phyloP scores from a whole-genome alignment of 495 filamentous ascomycete genomes.

The Neurospora africana region DNA sequence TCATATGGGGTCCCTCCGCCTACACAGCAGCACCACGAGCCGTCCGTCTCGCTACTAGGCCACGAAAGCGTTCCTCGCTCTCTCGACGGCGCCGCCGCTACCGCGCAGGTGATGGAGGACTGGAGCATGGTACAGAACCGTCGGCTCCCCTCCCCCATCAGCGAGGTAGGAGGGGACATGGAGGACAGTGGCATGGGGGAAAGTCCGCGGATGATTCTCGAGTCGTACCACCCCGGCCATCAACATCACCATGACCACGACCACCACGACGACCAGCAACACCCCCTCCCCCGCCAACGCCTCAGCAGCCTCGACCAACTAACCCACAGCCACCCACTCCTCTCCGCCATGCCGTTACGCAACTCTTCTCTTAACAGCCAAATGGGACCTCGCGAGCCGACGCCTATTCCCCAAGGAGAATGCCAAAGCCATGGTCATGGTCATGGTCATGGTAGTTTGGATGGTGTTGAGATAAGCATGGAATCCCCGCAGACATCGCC shows the following conservation, averaged over 20 bases:
- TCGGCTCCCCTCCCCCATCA: slow-evolving; percentile 61
- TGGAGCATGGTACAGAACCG: slow-evolving; percentile 39
- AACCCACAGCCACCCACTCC: slow-evolving; percentile 28
- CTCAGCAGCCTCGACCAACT: slow-evolving; percentile 7
- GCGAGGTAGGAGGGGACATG: slow-evolving; percentile 44
- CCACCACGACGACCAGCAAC: slow-evolving; percentile 1
- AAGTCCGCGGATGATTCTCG: slow-evolving; percentile 30
- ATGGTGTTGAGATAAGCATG: slow-evolving; percentile 10
- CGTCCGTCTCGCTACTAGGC: slow-evolving; percentile 1
- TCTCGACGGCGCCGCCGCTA: slow-evolving; percentile 24
- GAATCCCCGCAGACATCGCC: slow-evolving; percentile 4
- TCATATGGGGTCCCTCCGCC: slow-evolving; percentile 17
- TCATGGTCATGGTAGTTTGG: slow-evolving; percentile 10
- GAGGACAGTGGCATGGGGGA: slow-evolving; percentile 24
- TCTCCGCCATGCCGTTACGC: slow-evolving; percentile 12
- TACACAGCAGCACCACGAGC: slow-evolving; percentile 20
- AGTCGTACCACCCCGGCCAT: slow-evolving; percentile 12
- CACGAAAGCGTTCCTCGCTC: slow-evolving; percentile 24
- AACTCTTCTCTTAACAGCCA: not conserved
- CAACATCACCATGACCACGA: slow-evolving; percentile 14
- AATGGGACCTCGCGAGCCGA: not conserved
- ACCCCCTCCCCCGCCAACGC: slow-evolving; percentile 16
- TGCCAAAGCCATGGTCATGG: slow-evolving; percentile 10
- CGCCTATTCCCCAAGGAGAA: not conserved
- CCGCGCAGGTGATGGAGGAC: slow-evolving; percentile 28